Evolutionary conservation across 345 rosid genomes (phyloP).

Genomic region (Clarkia xantiana): DNA sequence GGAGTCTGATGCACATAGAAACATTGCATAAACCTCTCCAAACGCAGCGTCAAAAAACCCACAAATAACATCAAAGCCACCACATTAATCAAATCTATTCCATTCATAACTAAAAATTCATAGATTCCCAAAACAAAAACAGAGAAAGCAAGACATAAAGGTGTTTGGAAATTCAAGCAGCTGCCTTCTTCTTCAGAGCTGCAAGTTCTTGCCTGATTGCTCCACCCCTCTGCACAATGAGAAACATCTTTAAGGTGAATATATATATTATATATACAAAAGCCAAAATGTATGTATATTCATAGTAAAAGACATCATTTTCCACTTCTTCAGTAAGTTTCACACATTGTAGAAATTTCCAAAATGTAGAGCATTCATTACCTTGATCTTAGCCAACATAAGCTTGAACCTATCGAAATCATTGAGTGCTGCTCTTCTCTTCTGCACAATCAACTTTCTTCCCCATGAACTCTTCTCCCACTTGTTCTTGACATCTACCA

Average conservation of each 20-base stretch:
- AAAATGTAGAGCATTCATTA: neutral
- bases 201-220: slow-evolving; percentile 6
- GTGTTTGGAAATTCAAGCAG: slow-evolving; percentile 5
- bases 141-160: neutral
- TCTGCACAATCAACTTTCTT: slow-evolving; percentile 8
- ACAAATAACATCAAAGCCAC: neutral
- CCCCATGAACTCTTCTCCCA: slow-evolving; percentile 9
- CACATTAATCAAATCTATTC: neutral
- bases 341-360: no score
- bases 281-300: no score
- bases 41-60: no score
- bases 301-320: no score
- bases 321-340: no score
- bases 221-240: slow-evolving; percentile 6
- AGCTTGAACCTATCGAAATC: slow-evolving; percentile 7
- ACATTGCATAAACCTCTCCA: no score
- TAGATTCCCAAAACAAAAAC: neutral
- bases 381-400: slow-evolving; percentile 7
- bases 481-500: slow-evolving; percentile 4
- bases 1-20: no score
- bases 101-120: neutral
- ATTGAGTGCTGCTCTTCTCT: slow-evolving; percentile 8
- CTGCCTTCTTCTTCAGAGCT: slow-evolving; percentile 7
- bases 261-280: no score
- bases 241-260: no score